phyloP scores from a whole-genome alignment of 1,284 basidiomycete genomes.

The Naganishia sp. region DNA sequence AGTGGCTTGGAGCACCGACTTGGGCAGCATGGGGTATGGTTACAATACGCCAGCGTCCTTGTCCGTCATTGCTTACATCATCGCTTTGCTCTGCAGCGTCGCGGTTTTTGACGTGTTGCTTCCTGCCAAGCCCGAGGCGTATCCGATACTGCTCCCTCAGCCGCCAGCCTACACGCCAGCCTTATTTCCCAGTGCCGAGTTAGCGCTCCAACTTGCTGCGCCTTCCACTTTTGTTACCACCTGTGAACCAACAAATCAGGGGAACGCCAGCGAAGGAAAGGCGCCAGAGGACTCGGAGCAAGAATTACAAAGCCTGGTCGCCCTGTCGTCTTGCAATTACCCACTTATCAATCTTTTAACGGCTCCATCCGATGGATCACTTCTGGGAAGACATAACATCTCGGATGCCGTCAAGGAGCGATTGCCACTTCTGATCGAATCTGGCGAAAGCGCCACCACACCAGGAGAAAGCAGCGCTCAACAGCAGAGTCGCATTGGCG shows the following conservation, averaged over 20 bases:
- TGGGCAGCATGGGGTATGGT: constrained; percentile 47
- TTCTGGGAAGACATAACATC: constrained; percentile 29
- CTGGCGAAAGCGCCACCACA: constrained; percentile 34
- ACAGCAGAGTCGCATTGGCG: neutral
- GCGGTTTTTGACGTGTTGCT: constrained; percentile 53
- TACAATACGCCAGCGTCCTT: neutral
- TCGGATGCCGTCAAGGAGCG: constrained; percentile 31
- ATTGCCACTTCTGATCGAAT: constrained; percentile 48
- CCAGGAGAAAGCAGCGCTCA: neutral
- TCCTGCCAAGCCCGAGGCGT: constrained; percentile 42
- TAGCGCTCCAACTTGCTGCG: constrained; percentile 39
- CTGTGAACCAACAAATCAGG: neutral
- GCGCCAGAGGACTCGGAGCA: neutral
- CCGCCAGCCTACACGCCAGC: constrained; percentile 47
- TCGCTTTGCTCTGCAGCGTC: constrained; percentile 48
- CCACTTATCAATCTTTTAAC: constrained; percentile 48
- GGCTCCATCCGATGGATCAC: constrained; percentile 11
- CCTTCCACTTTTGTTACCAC: constrained; percentile 32
- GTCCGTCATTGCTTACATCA: constrained; percentile 50
- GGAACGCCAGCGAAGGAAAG: neutral
- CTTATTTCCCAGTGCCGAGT: constrained; percentile 40
- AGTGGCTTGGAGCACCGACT: constrained; percentile 43
- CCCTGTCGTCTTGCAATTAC: constrained; percentile 49
- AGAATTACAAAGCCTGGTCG: constrained; percentile 29
- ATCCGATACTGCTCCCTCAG: constrained; percentile 54